phyloP scores from a whole-genome alignment of 2,329 filamentous ascomycete genomes.

The Arthrocladium fulminans region DNA sequence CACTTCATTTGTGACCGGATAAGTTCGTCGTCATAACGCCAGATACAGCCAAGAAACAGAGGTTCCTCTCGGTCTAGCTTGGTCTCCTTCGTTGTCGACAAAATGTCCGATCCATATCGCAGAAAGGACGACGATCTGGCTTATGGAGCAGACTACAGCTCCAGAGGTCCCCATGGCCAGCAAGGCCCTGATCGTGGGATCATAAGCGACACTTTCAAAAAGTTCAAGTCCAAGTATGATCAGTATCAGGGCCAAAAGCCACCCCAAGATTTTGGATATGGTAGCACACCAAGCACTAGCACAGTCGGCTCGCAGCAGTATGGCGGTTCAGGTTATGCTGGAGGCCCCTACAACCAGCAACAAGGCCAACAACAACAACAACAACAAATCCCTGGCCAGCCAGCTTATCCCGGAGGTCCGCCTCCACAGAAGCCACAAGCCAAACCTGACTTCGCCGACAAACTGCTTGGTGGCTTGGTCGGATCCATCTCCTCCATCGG shows the following conservation, averaged over 20 bases:
- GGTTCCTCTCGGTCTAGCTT: neutral
- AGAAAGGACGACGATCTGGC: slow-evolving; percentile 44
- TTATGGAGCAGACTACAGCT: slow-evolving; percentile 45
- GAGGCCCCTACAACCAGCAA: slow-evolving; percentile 3
- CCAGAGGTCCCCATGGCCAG: slow-evolving; percentile 26
- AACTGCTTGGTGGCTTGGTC: slow-evolving; percentile 44
- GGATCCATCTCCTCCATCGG: slow-evolving; percentile 40
- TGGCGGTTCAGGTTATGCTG: slow-evolving; percentile 1
- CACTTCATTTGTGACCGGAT: neutral
- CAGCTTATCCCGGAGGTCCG: slow-evolving; percentile 19
- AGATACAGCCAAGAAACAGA: neutral
- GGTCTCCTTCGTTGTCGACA: neutral
- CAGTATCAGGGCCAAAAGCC: slow-evolving; percentile 19
- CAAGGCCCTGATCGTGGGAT: slow-evolving; percentile 41
- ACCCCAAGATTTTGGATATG: slow-evolving; percentile 23
- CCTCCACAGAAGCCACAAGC: slow-evolving; percentile 11
- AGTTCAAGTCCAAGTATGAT: slow-evolving; percentile 34
- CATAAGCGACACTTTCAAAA: slow-evolving; percentile 44
- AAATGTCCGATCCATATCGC: slow-evolving; percentile 15
- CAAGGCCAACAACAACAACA: neutral
- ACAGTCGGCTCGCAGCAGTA: slow-evolving; percentile 12
- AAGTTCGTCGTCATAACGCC: neutral
- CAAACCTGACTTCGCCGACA: slow-evolving; percentile 26
- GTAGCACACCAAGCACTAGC: slow-evolving; percentile 24
- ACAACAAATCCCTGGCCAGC: no score